Conservation (phyloP, 2,329 filamentous ascomycete genomes). For the Colletotrichum truncatum region DNA sequence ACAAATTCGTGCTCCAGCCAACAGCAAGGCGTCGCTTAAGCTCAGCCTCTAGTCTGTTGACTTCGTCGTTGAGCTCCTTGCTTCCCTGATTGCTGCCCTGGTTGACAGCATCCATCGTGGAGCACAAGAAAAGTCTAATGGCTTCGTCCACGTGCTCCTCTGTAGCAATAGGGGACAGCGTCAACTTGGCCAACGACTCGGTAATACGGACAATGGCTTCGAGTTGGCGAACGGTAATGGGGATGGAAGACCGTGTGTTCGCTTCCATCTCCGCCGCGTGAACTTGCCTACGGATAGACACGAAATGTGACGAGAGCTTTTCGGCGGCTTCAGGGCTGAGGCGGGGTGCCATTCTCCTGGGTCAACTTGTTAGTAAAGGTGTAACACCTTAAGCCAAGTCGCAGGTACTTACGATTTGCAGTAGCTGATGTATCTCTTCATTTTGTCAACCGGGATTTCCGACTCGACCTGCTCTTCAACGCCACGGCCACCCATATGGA, state of each 20-base stretch:
- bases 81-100: conserved; percentile 86
- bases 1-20: conserved; percentile 92
- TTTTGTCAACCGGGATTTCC: conserved; percentile 94
- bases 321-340: conserved; percentile 91
- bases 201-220: conserved; percentile 98
- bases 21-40: conserved; percentile 88
- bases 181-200: conserved; percentile 92
- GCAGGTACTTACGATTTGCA: conserved; percentile 82
- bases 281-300: conserved; percentile 93
- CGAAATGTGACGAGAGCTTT: conserved; percentile 96
- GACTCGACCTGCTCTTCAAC: conserved; percentile 84
- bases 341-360: conserved; percentile 87
- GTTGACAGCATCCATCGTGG: conserved; percentile 97
- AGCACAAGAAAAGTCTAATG: conserved; percentile 94
- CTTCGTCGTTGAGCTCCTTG: conserved; percentile 91
- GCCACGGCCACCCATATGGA: conserved; percentile 91
- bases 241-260: conserved; percentile 91
- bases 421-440: conserved; percentile 97
- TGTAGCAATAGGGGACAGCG: conserved; percentile 84
- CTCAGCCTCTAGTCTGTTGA: conserved; percentile 86
- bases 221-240: conserved; percentile 96
- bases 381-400: background rate
- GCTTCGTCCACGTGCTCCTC: conserved; percentile 96
- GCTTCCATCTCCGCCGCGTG: conserved; percentile 90
- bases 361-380: conserved; percentile 39